phyloP scores from a whole-genome alignment of 768 basidiomycete species.

The Boletus rubescentipes region DNA sequence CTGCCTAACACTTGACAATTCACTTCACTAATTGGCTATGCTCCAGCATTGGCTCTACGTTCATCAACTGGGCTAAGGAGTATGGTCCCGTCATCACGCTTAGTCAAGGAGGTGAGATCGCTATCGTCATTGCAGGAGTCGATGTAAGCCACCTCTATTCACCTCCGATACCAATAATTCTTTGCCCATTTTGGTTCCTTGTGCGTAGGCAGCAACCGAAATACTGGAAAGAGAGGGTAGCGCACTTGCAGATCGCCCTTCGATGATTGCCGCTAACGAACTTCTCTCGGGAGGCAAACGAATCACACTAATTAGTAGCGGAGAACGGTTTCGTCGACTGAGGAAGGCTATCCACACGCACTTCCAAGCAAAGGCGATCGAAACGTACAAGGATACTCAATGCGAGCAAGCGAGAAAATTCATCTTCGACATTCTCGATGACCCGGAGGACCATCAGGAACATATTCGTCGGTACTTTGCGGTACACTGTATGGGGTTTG shows the following conservation, averaged over 20 bases:
- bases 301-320: slow-evolving; percentile 45
- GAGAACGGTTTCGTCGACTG: slow-evolving; percentile 56
- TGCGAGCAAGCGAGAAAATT: slow-evolving; percentile 31
- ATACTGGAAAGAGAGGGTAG: slow-evolving; percentile 64
- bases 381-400: slow-evolving; percentile 44
- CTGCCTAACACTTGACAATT: neutral
- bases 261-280: slow-evolving; percentile 51
- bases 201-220: slow-evolving; percentile 48
- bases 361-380: slow-evolving; percentile 48
- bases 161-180: neutral
- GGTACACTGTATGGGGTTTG: slow-evolving; percentile 11
- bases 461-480: slow-evolving; percentile 47
- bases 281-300: slow-evolving; percentile 56
- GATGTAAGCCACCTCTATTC: slow-evolving; percentile 8
- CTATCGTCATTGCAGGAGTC: slow-evolving; percentile 19
- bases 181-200: neutral
- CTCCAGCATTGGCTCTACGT: slow-evolving; percentile 21
- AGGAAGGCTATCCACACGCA: slow-evolving; percentile 53
- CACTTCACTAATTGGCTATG: neutral
- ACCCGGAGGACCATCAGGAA: slow-evolving; percentile 36
- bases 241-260: slow-evolving; percentile 48
- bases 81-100: slow-evolving; percentile 62
- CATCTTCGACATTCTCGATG: slow-evolving; percentile 31
- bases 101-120: slow-evolving; percentile 40
- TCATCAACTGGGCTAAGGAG: slow-evolving; percentile 51